Evolutionary conservation across 768 basidiomycete species (phyloP).

Genomic region (Termitomyces heimii): DNA sequence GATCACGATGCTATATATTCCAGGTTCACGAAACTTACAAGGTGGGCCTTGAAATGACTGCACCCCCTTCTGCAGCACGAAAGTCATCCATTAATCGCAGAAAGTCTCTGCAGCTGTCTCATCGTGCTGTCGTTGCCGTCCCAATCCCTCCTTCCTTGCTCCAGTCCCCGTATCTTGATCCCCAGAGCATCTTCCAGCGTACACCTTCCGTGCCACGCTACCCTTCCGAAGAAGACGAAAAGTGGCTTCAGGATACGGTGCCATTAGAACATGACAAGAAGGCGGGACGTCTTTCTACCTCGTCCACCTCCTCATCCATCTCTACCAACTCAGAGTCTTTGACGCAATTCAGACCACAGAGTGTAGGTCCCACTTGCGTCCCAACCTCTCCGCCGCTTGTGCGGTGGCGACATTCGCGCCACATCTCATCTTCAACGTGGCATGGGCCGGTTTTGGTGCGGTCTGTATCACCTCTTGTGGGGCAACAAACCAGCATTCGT

Average conservation of each 20-base stretch:
- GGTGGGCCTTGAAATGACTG: conserved; percentile 2
- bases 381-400: conserved; percentile 18
- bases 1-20: not conserved
- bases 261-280: conserved; percentile 26
- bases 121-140: conserved; percentile 27
- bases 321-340: not conserved
- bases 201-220: conserved; percentile 23
- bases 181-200: conserved; percentile 42
- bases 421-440: conserved; percentile 7
- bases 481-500: not conserved
- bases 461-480: conserved; percentile 13
- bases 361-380: not conserved
- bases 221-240: conserved; percentile 47
- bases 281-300: conserved; percentile 1
- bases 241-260: conserved; percentile 62
- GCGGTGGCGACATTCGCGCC: conserved; percentile 12
- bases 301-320: not conserved
- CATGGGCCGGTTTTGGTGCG: conserved; percentile 11
- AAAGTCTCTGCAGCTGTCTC: conserved; percentile 31
- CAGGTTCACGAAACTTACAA: not conserved
- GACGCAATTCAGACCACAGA: not conserved
- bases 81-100: conserved; percentile 17
- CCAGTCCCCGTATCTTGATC: conserved; percentile 48
- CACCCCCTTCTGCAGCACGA: not conserved
- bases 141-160: conserved; percentile 57